Evolutionary conservation across 2,329 filamentous ascomycete genomes (phyloP).

Genomic region (Colletotrichum chlorophyti): DNA sequence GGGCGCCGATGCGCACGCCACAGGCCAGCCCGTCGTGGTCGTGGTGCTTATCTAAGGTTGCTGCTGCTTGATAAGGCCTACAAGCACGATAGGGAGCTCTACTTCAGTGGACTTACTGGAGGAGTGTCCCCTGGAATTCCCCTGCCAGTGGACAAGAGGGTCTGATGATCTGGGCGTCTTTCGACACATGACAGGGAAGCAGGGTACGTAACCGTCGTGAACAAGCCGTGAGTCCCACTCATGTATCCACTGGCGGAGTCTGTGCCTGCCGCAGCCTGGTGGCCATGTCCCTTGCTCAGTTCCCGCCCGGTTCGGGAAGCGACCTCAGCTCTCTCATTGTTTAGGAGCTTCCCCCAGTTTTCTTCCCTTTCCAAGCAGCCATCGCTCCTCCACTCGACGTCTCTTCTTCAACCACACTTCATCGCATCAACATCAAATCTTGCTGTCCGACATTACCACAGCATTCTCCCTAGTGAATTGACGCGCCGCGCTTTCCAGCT

Average conservation of each 20-base stretch:
- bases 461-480: neutral
- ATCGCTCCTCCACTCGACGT: constrained; percentile 7
- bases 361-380: constrained; percentile 27
- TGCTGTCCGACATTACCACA: constrained; percentile 3
- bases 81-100: neutral
- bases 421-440: constrained; percentile 13
- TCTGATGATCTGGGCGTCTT: constrained; percentile 4
- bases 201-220: neutral
- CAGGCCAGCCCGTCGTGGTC: too few species aligned
- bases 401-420: constrained; percentile 1
- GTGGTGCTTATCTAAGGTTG: constrained; percentile 17
- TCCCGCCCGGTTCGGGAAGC: constrained; percentile 22
- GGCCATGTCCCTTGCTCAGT: constrained; percentile 16
- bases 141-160: constrained; percentile 2
- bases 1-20: constrained; percentile 16
- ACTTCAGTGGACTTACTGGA: constrained; percentile 11
- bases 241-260: constrained; percentile 14
- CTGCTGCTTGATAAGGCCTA: neutral
- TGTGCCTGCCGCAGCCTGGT: constrained; percentile 24
- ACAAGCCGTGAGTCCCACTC: constrained; percentile 8
- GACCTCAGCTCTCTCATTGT: constrained; percentile 22
- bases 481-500: constrained; percentile 2
- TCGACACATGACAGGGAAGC: neutral
- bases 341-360: constrained; percentile 30
- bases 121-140: constrained; percentile 13